These are phyloP conservation scores for Omphalotus guepiniiformis DNA, from an alignment of 768 basidiomycete genomes.

Conservation along the genomic window DNA sequence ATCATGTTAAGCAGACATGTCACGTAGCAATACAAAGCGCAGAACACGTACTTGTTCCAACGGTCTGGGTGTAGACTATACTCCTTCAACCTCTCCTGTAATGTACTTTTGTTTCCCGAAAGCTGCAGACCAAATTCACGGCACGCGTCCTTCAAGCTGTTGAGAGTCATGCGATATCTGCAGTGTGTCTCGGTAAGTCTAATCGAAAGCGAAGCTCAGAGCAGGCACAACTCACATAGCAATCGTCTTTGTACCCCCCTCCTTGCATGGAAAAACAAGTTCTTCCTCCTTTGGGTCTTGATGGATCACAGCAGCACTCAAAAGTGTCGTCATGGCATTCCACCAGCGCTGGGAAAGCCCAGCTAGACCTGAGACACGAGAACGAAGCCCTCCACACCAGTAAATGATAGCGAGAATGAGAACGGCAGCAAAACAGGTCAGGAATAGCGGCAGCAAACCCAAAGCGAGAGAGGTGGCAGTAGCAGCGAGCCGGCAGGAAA, in stretches of 20 bases:
- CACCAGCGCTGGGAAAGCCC: too few relatives aligned
- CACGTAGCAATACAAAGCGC: background rate
- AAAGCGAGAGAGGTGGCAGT: too few relatives aligned
- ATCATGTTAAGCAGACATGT: background rate
- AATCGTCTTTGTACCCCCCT: background rate
- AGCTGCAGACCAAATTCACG: background rate
- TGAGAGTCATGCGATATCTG: background rate
- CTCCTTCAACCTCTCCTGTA: constrained; percentile 10
- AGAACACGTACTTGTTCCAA: constrained; percentile 13
- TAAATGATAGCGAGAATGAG: too few relatives aligned
- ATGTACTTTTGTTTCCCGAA: constrained; percentile 2
- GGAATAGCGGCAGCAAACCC: too few relatives aligned
- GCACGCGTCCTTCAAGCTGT: background rate
- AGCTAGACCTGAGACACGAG: too few relatives aligned
- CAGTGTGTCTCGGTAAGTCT: background rate
- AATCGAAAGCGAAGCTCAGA: background rate
- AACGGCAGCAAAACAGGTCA: too few relatives aligned
- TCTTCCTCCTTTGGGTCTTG: background rate
- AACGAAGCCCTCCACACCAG: too few relatives aligned
- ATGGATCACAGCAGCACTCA: background rate
- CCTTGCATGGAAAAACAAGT: background rate
- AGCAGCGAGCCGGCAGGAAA: too few relatives aligned
- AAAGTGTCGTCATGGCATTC: too few relatives aligned
- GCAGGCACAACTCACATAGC: background rate
- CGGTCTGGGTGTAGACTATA: constrained; percentile 12